Base-by-base conservation (phyloP, 345 rosid genomes). In the Geranium rotundifolium region DNA sequence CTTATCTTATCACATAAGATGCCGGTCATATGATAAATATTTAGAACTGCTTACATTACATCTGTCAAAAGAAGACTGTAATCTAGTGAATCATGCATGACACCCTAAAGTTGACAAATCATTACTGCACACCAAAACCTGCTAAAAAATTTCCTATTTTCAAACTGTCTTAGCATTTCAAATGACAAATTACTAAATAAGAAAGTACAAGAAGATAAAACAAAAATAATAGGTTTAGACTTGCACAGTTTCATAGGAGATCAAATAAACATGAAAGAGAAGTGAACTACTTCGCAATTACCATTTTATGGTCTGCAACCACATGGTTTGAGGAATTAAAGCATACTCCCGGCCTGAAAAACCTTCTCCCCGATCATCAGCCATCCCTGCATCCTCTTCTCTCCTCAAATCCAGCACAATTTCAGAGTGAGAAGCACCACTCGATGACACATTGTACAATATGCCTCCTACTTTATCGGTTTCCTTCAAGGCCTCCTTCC, bases 271-370 rank as follows among this genome's bases (percentile, higher is more conserved):
- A 46, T 46, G 41, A 34, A 0, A 34, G 41, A 1, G 41, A 34
- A 34, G 41, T 34, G 41, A 63, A 54, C 15, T 17, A n/a, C 29
- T 67, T 23, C 7, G n/a, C 16, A 13, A 72, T 75, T 69, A 84
- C 92, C 80, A 74, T 72, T 80, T 86, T 49, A 86, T 82, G 57
- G 85, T 75, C 67, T 71, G 75, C 69, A 84, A 63, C 89, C 89
- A 84, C 73, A 76, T 70, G 62, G 79, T 76, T 73, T 79, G 87
- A n/a, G 79, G 69, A 56, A 86, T 73, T 71, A 84, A 79, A 2
- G 87, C 92, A 82, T 73, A 82, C 67, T 74, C 85, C 56, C 75
- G 63, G 54, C 80, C 78, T 0, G 70, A 77, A 63, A 75, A 73
- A 56, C 75, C 75, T 39, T 74, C 86, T 67, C 74, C 78, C 18